These are phyloP conservation scores for Linnemannia schmuckeri DNA, from an alignment of 192 early-diverging fungal genomes.

Conservation along the genomic window DNA sequence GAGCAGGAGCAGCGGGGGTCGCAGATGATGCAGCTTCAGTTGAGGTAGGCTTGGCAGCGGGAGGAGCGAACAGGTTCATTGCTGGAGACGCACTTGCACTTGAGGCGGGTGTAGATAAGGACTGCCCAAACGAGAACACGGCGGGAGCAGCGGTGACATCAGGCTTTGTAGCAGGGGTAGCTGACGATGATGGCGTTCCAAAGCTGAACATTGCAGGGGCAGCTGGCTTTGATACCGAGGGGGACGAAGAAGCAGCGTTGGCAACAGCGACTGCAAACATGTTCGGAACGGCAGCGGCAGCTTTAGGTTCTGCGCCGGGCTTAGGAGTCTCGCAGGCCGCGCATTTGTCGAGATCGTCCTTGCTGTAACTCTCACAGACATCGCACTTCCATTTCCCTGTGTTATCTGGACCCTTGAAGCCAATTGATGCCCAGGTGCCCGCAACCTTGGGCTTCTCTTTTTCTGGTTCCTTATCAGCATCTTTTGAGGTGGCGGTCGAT, in stretches of 20 bases:
- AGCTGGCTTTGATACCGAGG: background rate
- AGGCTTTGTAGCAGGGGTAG: background rate
- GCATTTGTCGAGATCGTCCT: constrained; percentile 25
- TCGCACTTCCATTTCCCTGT: constrained; percentile 47
- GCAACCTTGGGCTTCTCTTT: background rate
- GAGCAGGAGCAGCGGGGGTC: background rate
- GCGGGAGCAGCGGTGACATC: background rate
- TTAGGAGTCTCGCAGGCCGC: constrained; percentile 39
- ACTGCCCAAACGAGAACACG: background rate
- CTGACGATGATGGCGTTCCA: background rate
- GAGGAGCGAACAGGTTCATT: background rate
- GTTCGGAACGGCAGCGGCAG: background rate
- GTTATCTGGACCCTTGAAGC: constrained; percentile 18
- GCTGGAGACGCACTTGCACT: background rate
- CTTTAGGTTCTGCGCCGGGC: constrained; percentile 21
- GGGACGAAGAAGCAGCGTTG: background rate
- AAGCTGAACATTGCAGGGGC: constrained; percentile 17
- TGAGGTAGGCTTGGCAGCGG: background rate
- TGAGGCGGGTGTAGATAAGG: background rate
- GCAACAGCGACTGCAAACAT: background rate
- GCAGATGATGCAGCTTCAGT: background rate
- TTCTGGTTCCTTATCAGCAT: background rate
- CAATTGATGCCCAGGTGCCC: constrained; percentile 2
- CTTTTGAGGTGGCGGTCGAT: background rate
- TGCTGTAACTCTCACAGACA: constrained; percentile 29